Base-by-base conservation (phyloP, 2,329 filamentous ascomycete genomes). In the Zymoseptoria ardabiliae region DNA sequence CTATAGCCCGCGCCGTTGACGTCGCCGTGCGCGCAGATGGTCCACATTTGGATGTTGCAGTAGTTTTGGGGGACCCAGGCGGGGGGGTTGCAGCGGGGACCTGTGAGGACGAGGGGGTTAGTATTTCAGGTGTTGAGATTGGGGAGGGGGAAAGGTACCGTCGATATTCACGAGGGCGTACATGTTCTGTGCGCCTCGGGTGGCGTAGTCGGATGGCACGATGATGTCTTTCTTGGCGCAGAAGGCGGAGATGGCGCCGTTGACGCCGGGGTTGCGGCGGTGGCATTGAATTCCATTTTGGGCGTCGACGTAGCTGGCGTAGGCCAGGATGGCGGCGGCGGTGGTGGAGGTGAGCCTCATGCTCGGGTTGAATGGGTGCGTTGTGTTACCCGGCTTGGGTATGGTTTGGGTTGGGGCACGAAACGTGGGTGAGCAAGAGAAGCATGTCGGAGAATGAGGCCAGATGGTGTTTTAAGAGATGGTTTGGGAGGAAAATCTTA, bases 21-120 rank as follows among this genome's bases (percentile, higher is more conserved):
- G 17, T 54, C 48, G 17, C 59, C 55, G 30, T 61, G 56, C 4
- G 50, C 50, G 53, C 64, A 66, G 50, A 60, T 61, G 50, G 58
- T 54, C 54, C 53, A 62, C 49, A 66, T 62, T 45, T 66, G 63
- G 20, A 50, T 52, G 54, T 56, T 45, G 52, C 63, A 66, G 54
- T 61, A 66, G 19, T 61, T 56, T 41, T 60, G n/a, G 7, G 64
- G 64, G 7, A 66, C 57, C 63, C 63, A 66, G 20, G 62, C 58
- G 10, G 57, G 50, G 11, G 61, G 63, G 20, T 60, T 50, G n/a
- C 56, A 60, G 22, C 48, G 25, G 8, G 7, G 7, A 2, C 25
- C 25, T 28, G 25, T 2, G 25, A n/a, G n/a, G n/a, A n/a, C n/a
- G 25, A 28, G 23, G 4, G 7, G 8, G 25, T 28, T 28, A 28